Conservation (phyloP, 148 eudicot genomes). For the Suaeda aralocaspica region DNA sequence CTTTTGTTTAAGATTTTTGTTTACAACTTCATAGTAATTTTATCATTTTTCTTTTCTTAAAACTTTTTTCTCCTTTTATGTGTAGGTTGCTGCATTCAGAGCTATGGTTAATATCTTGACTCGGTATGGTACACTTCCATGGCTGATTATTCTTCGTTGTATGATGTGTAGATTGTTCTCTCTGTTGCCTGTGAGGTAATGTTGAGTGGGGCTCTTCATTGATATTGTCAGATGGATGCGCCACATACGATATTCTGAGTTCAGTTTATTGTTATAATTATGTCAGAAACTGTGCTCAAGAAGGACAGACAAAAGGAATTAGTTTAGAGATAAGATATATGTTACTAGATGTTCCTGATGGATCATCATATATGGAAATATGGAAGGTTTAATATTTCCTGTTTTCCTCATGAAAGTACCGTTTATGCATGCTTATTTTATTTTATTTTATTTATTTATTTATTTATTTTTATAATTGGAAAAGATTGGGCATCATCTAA, state of each 20-base stretch:
- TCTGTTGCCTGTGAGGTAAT: constrained; percentile 3
- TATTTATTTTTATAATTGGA: not conserved
- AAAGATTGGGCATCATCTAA: not conserved
- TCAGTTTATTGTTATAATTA: not conserved
- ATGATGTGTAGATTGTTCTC: not conserved
- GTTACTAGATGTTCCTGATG: not conserved
- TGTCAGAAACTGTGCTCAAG: not conserved
- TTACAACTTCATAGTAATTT: not conserved
- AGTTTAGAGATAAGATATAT: not conserved
- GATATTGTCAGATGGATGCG: not conserved
- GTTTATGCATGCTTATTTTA: not conserved
- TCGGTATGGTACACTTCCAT: constrained; percentile 46
- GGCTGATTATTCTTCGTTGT: constrained; percentile 11
- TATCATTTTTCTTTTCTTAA: not conserved
- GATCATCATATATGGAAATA: not conserved
- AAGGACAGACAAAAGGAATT: not conserved
- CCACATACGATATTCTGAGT: not conserved
- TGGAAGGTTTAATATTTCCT: not conserved
- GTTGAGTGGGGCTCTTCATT: not conserved
- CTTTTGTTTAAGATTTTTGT: not conserved
- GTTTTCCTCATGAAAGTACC: not conserved
- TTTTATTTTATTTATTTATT: too few relatives aligned
- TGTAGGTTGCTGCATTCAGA: constrained; percentile 98
- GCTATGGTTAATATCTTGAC: constrained; percentile 99
- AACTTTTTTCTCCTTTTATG: constrained; percentile 16